Base-by-base conservation (phyloP, 2,329 filamentous ascomycete genomes). In the Fusarium neocosmosporiellum region DNA sequence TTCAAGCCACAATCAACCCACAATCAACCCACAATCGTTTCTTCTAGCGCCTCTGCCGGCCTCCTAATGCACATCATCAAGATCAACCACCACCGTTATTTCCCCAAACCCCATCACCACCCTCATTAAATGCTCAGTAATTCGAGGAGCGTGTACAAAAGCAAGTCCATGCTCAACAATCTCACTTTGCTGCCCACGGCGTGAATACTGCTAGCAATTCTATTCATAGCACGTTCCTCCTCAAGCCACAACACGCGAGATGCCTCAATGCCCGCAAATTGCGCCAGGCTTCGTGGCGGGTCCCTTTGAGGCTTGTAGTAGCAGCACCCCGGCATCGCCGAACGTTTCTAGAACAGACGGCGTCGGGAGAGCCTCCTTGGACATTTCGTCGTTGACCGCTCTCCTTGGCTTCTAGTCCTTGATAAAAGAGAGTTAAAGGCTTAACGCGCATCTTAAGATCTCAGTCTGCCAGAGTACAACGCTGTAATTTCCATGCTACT, bases 51-150 rank as follows among this genome's bases (percentile, higher is more conserved):
- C 70, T 63, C 69, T 70, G 46, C 39, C 53, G 29, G 46, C 34
- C 61, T 70, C 69, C 70, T 67, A 39, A 67, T 67, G 70, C 70
- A 73, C 66, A 73, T 67, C 66, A 72, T 70, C 29, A 34, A 27
- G n/a, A 67, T 67, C 58, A 59, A 67, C 61, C 31, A 39, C 57
- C 43, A 63, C 59, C 37, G 37, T 59, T 62, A 59, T 67, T 73
- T 67, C 70, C 70, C 70, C 70, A 53, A 60, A 58, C 66, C 20
- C 55, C 55, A 16, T 48, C 22, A 34, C n/a, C 39, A 48, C n/a
- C 24, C 13, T 34, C 39, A 41, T 60, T 50, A 59, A 62, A 65
- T 27, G n/a, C 31, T 55, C 33, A 39, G 22, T 37, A 39, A 59
- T 24, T 24, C 33, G 53, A 43, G 24, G 33, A 41, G 41, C 41